phyloP scores from a whole-genome alignment of 495 filamentous ascomycete species.

The Platismatia glauca region DNA sequence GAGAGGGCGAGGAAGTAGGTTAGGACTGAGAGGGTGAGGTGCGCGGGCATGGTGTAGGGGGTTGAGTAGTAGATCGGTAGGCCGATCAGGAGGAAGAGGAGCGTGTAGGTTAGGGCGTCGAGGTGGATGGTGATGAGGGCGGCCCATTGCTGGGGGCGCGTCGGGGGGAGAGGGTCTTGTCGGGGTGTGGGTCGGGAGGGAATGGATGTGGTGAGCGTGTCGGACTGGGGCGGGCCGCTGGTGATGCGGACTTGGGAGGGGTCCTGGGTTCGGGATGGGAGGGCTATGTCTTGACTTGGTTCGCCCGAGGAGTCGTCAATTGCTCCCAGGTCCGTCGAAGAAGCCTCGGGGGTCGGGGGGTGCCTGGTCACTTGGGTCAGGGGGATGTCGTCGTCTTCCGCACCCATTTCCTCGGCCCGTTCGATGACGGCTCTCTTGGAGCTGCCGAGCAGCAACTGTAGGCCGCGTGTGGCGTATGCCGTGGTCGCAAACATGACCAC shows the following conservation, averaged over 20 bases:
- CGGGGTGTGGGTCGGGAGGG: constrained; percentile 9
- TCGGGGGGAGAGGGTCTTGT: constrained; percentile 34
- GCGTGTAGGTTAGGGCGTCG: constrained; percentile 33
- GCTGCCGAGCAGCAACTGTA: constrained; percentile 40
- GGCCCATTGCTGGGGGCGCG: constrained; percentile 39
- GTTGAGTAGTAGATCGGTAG: constrained; percentile 41
- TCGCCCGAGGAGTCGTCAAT: not conserved
- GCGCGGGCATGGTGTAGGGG: constrained; percentile 46
- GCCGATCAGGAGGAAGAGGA: constrained; percentile 39
- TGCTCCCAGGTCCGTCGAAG: constrained; percentile 2
- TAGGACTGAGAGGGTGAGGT: constrained; percentile 41
- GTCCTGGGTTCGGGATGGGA: constrained; percentile 31
- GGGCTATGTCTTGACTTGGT: constrained; percentile 9
- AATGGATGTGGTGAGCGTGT: constrained; percentile 8
- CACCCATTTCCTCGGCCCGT: constrained; percentile 41
- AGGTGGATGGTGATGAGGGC: constrained; percentile 32
- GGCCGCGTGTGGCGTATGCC: constrained; percentile 40
- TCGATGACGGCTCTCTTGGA: constrained; percentile 41
- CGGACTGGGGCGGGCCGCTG: constrained; percentile 30
- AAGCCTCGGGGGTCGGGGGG: constrained; percentile 6
- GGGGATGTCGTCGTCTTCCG: constrained; percentile 32
- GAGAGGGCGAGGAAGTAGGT: constrained; percentile 39
- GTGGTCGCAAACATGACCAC: constrained; percentile 37
- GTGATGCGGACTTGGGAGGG: constrained; percentile 31
- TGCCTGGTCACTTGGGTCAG: constrained; percentile 18